Conservation (phyloP, 2,329 filamentous ascomycete genomes). For the Kalaharituber pfeilii region DNA sequence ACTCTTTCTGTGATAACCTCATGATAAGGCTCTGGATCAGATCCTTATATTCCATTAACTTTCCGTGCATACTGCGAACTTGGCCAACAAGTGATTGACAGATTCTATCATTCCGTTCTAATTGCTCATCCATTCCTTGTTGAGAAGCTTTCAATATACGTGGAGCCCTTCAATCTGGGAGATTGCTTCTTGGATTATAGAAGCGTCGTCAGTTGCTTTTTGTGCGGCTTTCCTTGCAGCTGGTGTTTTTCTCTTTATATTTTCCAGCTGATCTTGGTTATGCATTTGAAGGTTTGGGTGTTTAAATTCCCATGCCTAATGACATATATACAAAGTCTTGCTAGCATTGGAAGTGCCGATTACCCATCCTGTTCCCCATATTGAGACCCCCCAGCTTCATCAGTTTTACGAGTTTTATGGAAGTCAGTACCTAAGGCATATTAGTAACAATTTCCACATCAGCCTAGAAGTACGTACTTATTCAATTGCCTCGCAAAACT, state of each 20-base stretch:
- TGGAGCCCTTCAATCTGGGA: constrained; percentile 68
- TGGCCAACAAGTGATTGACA: constrained; percentile 48
- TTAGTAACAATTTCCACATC: constrained; percentile 4
- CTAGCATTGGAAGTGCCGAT: constrained; percentile 8
- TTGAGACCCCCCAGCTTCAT: constrained; percentile 55
- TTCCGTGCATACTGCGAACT: constrained; percentile 46
- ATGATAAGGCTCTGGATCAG: constrained; percentile 10
- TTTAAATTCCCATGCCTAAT: constrained; percentile 83
- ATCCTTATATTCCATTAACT: constrained; percentile 24
- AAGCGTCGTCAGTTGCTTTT: constrained; percentile 38
- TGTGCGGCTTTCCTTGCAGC: constrained; percentile 57
- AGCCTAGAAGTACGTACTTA: constrained; percentile 45
- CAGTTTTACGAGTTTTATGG: constrained; percentile 88
- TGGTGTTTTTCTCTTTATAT: constrained; percentile 87
- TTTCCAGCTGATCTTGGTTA: constrained; percentile 90
- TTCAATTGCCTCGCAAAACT: constrained; percentile 92
- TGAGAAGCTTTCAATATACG: constrained; percentile 51
- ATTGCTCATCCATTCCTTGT: constrained; percentile 42
- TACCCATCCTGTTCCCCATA: constrained; percentile 59
- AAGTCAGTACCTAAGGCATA: constrained; percentile 43
- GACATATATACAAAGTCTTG: constrained; percentile 14
- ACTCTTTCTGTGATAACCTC: constrained; percentile 10
- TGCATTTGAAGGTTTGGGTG: constrained; percentile 92
- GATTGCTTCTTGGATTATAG: neutral
- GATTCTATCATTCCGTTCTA: constrained; percentile 29